Percentiles rank a stretch among this genome's conserved stretches.
Conservation (phyloP, 805 yeast genomes). For the Saturnispora besseyi region DNA sequence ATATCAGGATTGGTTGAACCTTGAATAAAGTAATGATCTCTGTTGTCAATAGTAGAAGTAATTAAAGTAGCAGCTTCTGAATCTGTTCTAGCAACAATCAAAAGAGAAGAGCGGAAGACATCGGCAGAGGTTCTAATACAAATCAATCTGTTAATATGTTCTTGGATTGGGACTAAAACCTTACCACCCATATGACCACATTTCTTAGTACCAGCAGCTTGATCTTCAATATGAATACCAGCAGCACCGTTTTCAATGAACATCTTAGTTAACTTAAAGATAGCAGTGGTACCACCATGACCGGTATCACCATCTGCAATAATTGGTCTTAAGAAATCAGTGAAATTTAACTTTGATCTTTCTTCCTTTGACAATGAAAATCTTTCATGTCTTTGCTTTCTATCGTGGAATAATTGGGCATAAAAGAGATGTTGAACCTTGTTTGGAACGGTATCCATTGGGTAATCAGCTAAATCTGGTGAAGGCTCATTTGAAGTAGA, state of each 20-base stretch:
- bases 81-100: constrained; percentile 91
- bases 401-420: constrained; percentile 94
- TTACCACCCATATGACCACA: constrained; percentile 99
- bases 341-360: constrained; percentile 62
- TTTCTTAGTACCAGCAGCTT: constrained; percentile 97
- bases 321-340: constrained; percentile 87
- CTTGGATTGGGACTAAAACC: constrained; percentile 94
- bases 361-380: constrained; percentile 50
- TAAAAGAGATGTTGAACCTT: constrained; percentile 95
- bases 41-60: constrained; percentile 86
- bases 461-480: constrained; percentile 97
- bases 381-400: constrained; percentile 88
- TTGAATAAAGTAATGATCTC: constrained; percentile 88
- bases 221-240: constrained; percentile 97
- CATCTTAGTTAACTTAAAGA: constrained; percentile 88
- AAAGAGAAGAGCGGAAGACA: constrained; percentile 76
- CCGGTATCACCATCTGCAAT: constrained; percentile 98
- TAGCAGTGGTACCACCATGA: constrained; percentile 97
- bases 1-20: constrained; percentile 85
- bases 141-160: constrained; percentile 88
- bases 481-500: constrained; percentile 96
- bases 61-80: constrained; percentile 95
- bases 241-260: constrained; percentile 98
- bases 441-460: constrained; percentile 97
- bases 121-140: constrained; percentile 95